Evolutionary conservation across 768 basidiomycete species (phyloP).

Genomic region (Boletus insuetus): DNA sequence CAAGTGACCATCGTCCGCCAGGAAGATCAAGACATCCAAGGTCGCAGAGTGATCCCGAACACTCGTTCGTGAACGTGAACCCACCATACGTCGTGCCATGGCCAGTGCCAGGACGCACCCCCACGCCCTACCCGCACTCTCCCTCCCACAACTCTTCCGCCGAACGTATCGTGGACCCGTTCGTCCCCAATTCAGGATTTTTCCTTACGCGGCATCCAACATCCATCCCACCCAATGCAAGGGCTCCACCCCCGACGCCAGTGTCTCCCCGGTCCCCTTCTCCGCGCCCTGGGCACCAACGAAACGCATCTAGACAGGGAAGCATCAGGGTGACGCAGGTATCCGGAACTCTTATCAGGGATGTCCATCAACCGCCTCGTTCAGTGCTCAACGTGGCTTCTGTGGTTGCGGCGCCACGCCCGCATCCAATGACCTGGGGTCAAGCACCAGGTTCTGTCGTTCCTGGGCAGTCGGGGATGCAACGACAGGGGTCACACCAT

Average conservation of each 20-base stretch:
- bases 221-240: conserved; percentile 1
- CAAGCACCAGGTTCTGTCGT: no score
- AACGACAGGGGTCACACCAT: conserved; percentile 19
- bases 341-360: conserved; percentile 11
- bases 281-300: conserved; percentile 13
- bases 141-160: conserved; percentile 23
- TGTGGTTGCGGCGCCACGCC: conserved; percentile 15
- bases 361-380: conserved; percentile 21
- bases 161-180: conserved; percentile 17
- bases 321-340: conserved; percentile 16
- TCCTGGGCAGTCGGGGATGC: conserved; percentile 2
- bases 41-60: conserved; percentile 25
- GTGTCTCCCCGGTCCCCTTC: conserved; percentile 17
- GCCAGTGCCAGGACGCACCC: conserved; percentile 23
- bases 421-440: neutral
- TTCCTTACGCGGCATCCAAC: conserved; percentile 7
- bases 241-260: conserved; percentile 11
- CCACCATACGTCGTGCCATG: conserved; percentile 25
- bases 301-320: conserved; percentile 20
- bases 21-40: conserved; percentile 13
- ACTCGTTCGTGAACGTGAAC: conserved; percentile 12
- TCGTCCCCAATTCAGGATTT: conserved; percentile 7
- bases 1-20: conserved; percentile 5
- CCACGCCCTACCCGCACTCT: conserved; percentile 1
- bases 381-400: conserved; percentile 12